phyloP scores from a whole-genome alignment of 2,329 filamentous ascomycete genomes.

The Botrytis medusae region DNA sequence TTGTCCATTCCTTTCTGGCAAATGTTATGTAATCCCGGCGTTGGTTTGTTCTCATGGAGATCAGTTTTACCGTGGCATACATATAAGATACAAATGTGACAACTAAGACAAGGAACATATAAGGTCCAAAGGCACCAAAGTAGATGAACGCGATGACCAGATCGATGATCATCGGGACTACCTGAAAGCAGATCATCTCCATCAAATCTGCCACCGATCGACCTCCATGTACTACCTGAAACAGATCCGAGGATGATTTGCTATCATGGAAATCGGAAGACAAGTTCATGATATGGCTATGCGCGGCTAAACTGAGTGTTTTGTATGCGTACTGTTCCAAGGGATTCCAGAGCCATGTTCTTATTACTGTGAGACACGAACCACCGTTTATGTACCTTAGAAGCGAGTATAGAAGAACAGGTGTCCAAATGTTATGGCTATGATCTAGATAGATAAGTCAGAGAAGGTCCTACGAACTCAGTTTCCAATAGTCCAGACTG shows the following conservation, averaged over 20 bases:
- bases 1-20: constrained; percentile 41
- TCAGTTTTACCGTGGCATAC: constrained; percentile 47
- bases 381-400: constrained; percentile 51
- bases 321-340: constrained; percentile 58
- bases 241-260: constrained; percentile 63
- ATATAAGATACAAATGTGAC: constrained; percentile 51
- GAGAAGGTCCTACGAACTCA: neutral
- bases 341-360: constrained; percentile 52
- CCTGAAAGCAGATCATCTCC: constrained; percentile 58
- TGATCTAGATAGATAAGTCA: constrained; percentile 26
- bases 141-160: constrained; percentile 60
- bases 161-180: constrained; percentile 63
- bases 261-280: constrained; percentile 70
- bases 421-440: constrained; percentile 51
- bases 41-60: constrained; percentile 38
- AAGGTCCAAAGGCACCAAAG: constrained; percentile 59
- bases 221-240: constrained; percentile 64
- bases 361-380: constrained; percentile 51
- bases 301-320: constrained; percentile 59
- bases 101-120: constrained; percentile 53
- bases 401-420: constrained; percentile 52
- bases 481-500: neutral
- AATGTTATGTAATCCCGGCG: constrained; percentile 41
- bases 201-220: constrained; percentile 58
- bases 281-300: constrained; percentile 66